Percentiles rank a stretch among this genome's conserved stretches.
phyloP scores from a whole-genome alignment of 140 eudicot genomes.

The Cichorium intybus region DNA sequence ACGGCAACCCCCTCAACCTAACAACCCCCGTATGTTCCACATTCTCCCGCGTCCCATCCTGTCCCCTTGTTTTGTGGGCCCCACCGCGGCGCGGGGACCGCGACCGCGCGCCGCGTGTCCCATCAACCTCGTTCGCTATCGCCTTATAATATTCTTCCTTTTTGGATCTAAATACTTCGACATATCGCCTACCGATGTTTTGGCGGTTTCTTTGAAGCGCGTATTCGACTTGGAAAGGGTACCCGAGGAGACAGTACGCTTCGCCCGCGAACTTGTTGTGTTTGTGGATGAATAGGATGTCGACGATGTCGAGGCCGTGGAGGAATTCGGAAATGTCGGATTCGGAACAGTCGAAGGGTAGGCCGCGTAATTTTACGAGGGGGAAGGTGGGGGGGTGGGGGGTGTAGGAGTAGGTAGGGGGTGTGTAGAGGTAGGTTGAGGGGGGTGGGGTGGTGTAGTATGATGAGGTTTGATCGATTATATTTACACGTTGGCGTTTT shows the following conservation, averaged over 20 bases:
- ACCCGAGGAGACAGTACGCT: slow-evolving; percentile 80
- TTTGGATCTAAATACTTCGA: slow-evolving; percentile 86
- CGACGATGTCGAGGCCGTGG: slow-evolving; percentile 89
- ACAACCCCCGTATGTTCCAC: slow-evolving; percentile 76
- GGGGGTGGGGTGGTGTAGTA: slow-evolving; percentile 62
- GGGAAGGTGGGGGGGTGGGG: slow-evolving; percentile 82
- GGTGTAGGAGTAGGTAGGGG: slow-evolving; percentile 58
- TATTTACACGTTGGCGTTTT: slow-evolving; percentile 87
- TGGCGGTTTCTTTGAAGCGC: slow-evolving; percentile 88
- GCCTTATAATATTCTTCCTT: slow-evolving; percentile 87
- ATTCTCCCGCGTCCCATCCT: too few species aligned
- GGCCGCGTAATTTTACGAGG: slow-evolving; percentile 87
- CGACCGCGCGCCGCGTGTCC: slow-evolving; percentile 50
- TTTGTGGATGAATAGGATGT: slow-evolving; percentile 69
- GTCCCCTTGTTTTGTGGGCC: slow-evolving; percentile 33
- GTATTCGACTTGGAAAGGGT: slow-evolving; percentile 84
- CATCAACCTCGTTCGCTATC: slow-evolving; percentile 67
- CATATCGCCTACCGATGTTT: slow-evolving; percentile 87
- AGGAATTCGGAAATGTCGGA: slow-evolving; percentile 76
- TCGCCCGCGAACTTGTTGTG: slow-evolving; percentile 86
- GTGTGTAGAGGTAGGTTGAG: slow-evolving; percentile 60
- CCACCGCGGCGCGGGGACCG: slow-evolving; percentile 57
- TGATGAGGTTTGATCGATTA: slow-evolving; percentile 71
- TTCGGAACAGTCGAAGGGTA: slow-evolving; percentile 88
- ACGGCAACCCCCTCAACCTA: slow-evolving; percentile 90